Evolutionary conservation across 2,329 filamentous ascomycete genomes (phyloP).

Genomic region (Fusarium compactum): DNA sequence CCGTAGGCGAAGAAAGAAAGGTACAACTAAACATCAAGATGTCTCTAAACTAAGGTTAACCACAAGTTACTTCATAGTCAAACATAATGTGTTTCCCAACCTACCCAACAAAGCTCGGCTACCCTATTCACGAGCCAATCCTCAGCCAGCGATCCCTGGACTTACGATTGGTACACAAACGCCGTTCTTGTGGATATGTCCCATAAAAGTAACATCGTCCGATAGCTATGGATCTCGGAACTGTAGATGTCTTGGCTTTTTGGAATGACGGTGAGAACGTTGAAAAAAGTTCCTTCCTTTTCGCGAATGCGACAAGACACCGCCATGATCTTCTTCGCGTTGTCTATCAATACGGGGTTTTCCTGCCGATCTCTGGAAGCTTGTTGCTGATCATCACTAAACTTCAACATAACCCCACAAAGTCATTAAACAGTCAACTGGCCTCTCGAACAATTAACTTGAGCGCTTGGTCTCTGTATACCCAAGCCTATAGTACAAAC

Average conservation of each 20-base stretch:
- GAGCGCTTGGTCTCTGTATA: background rate
- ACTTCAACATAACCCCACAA: background rate
- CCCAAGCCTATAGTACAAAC: background rate
- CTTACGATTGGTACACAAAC: background rate
- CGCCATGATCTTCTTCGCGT: background rate
- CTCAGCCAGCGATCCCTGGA: background rate
- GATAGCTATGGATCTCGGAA: background rate
- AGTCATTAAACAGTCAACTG: background rate
- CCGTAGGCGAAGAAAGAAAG: too few species aligned
- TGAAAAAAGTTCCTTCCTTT: background rate
- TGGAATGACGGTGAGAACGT: background rate
- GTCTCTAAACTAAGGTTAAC: too few species aligned
- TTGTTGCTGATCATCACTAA: background rate
- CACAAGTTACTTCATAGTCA: accelerated
- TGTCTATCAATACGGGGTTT: background rate
- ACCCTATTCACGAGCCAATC: background rate
- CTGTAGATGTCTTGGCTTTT: background rate
- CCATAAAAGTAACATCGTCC: background rate
- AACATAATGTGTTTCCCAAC: too few species aligned
- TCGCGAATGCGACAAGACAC: background rate
- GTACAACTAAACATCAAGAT: too few species aligned
- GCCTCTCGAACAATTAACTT: background rate
- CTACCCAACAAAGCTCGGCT: background rate
- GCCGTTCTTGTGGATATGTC: background rate
- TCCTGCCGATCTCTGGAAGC: background rate